A percentile compares a stretch with the other conserved stretches of the same genome.
Conservation (phyloP, 2,329 filamentous ascomycete species). For the Chaetomium sp. region DNA sequence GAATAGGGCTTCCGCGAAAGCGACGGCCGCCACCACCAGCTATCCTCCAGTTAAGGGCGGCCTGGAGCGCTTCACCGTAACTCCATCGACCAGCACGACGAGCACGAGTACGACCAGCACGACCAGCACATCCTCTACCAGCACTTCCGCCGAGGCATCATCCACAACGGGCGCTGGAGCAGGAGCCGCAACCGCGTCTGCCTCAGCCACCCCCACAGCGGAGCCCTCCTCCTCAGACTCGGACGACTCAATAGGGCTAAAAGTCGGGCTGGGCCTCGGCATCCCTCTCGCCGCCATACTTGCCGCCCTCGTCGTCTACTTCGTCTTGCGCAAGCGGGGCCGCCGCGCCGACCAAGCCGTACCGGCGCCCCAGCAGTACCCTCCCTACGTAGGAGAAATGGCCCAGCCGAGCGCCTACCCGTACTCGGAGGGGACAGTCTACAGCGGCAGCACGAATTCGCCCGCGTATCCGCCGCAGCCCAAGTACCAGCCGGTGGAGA, state of each 20-base stretch:
- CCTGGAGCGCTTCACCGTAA: conserved; percentile 7
- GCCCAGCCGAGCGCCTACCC: not conserved
- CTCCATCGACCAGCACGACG: conserved; percentile 10
- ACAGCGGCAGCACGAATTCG: not conserved
- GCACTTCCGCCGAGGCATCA: conserved; percentile 6
- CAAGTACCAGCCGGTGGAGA: not conserved
- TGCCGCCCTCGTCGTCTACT: conserved; percentile 11
- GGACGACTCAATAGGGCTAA: conserved; percentile 11
- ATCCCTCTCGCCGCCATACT: conserved; percentile 21
- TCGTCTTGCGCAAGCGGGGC: conserved; percentile 7
- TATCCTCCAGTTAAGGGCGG: conserved; percentile 21
- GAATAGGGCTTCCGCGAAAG: not conserved
- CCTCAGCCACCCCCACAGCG: not conserved
- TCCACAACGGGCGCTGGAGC: not conserved
- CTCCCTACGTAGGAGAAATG: not conserved
- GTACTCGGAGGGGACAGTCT: not conserved
- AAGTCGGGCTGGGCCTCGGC: conserved; percentile 26
- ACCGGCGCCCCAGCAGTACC: not conserved
- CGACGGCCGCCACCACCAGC: conserved; percentile 21
- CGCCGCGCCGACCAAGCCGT: not conserved
- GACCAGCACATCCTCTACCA: not conserved
- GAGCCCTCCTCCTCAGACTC: not conserved
- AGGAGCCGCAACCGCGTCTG: not conserved
- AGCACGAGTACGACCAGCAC: not conserved
- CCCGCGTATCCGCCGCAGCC: not conserved